Base-by-base conservation (phyloP, 768 basidiomycete species). In the Pleurotus citrinopileatus region DNA sequence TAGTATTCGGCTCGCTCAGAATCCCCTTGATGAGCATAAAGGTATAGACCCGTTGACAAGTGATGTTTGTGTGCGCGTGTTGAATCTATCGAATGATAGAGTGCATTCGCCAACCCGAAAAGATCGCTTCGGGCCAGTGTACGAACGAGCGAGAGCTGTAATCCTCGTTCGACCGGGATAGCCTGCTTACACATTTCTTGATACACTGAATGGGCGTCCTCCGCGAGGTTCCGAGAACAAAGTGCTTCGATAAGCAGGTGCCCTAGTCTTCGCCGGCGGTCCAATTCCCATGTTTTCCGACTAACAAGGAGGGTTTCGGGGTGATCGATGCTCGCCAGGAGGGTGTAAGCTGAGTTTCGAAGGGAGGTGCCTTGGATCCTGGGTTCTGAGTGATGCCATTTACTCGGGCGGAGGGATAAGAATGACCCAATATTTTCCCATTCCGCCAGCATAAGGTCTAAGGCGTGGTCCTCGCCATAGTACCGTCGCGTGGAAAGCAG, bases 11-110 rank as follows among this genome's bases (percentile, higher is more conserved):
- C 75, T 4, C 68, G 67, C 22, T 61, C 60, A 15, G 67, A 59
- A 55, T 86, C 70, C 25, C 86, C 87, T 53, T 79, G 73, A 23
- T 74, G 76, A 5, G 83, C 73, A 60, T 72, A 72, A 15, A 87
- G 66, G 62, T 75, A 71, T 4, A 88, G 69, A n/a, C 79, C 84
- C 0, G 75, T 72, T 37, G 70, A 71, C 19, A 71, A 60, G 53
- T 72, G 66, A 36, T 67, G 61, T 25, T 56, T 59, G 54, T 45
- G 51, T 15, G 15, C 43, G n/a, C 28, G 17, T 26, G 17, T 51
- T 40, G 55, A 37, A 17, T 57, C 34, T 28, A 80, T 48, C 4
- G 68, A 58, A 17, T 65, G 29, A 59, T 73, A 83, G 20, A 82
- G 60, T 23, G 65, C 62, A 51, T 77, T 76, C 9, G 84, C 85